These are phyloP conservation scores for Pythium vanterpoolii DNA, from an alignment of 352 stramenopile species.

Conservation along the genomic window DNA sequence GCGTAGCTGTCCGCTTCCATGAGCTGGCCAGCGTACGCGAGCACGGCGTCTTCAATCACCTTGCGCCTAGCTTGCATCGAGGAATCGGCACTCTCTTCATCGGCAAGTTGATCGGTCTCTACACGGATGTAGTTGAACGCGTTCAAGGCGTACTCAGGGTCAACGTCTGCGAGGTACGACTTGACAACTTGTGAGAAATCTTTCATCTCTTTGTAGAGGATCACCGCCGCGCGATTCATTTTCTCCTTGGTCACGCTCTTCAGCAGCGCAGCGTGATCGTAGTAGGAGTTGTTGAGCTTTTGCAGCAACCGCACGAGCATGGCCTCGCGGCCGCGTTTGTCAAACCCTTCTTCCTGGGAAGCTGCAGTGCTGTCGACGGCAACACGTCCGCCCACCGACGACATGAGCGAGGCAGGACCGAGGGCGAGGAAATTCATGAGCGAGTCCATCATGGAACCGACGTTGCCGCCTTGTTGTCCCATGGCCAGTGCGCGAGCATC, in stretches of 20 bases:
- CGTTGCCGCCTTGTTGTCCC: conserved; percentile 36
- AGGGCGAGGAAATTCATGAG: conserved; percentile 87
- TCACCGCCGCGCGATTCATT: conserved; percentile 80
- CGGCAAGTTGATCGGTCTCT: conserved; percentile 41
- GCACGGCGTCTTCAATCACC: conserved; percentile 73
- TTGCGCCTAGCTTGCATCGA: conserved; percentile 44
- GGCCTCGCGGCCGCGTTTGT: conserved; percentile 72
- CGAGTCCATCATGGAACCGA: conserved; percentile 81
- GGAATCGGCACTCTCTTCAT: conserved; percentile 36
- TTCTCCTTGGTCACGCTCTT: conserved; percentile 67
- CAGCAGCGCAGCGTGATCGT: conserved; percentile 72
- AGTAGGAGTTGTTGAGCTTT: conserved; percentile 79
- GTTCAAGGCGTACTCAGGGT: conserved; percentile 81
- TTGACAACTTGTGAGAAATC: conserved; percentile 74
- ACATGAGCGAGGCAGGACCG: conserved; percentile 59
- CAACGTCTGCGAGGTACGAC: conserved; percentile 77
- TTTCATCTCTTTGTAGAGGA: conserved; percentile 77
- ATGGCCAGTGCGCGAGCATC: conserved; percentile 58
- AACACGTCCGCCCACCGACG: conserved; percentile 17
- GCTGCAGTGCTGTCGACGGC: conserved; percentile 32
- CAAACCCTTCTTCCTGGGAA: conserved; percentile 80
- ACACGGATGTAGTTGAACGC: conserved; percentile 82
- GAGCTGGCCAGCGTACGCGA: conserved; percentile 69
- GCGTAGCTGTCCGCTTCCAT: conserved; percentile 88
- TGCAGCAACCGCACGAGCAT: conserved; percentile 86